A percentile compares a stretch with the other conserved stretches of the same genome.
These are phyloP conservation scores for Coemansia sp. DNA, from an alignment of 192 early-diverging fungal species.

Conservation along the genomic window DNA sequence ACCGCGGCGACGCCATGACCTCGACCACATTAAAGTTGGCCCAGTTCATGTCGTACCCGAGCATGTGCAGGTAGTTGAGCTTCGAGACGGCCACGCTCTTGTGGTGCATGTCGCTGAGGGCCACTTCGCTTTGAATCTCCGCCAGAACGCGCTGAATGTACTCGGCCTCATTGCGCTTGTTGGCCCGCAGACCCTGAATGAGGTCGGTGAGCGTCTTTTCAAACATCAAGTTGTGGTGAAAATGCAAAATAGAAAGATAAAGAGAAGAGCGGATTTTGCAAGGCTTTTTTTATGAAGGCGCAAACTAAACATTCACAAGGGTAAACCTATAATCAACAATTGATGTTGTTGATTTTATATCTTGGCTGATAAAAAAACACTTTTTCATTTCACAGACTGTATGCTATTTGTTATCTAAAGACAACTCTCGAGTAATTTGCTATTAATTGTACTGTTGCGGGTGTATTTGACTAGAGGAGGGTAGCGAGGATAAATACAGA, in stretches of 20 bases:
- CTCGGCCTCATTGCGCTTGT: constrained; percentile 81
- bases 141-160: constrained; percentile 85
- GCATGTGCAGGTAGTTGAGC: constrained; percentile 88
- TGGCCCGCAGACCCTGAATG: constrained; percentile 91
- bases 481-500: too few species aligned
- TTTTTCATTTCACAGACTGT: too few species aligned
- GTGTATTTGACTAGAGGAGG: too few species aligned
- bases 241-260: background rate
- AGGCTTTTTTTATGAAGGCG: too few species aligned
- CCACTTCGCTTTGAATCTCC: constrained; percentile 88
- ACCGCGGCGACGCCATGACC: constrained; percentile 89
- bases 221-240: constrained; percentile 4
- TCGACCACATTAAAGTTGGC: constrained; percentile 95
- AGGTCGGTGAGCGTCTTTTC: constrained; percentile 74
- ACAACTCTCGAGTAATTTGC: too few species aligned
- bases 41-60: constrained; percentile 97
- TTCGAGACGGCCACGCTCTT: constrained; percentile 91
- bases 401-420: too few species aligned
- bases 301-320: too few species aligned
- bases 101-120: constrained; percentile 76
- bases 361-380: too few species aligned
- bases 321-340: too few species aligned
- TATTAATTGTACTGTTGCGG: too few species aligned
- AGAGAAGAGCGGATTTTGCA: background rate
- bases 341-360: too few species aligned